Base-by-base conservation (phyloP, 2,329 filamentous ascomycete genomes). In the Ophiostoma pallidulum region DNA sequence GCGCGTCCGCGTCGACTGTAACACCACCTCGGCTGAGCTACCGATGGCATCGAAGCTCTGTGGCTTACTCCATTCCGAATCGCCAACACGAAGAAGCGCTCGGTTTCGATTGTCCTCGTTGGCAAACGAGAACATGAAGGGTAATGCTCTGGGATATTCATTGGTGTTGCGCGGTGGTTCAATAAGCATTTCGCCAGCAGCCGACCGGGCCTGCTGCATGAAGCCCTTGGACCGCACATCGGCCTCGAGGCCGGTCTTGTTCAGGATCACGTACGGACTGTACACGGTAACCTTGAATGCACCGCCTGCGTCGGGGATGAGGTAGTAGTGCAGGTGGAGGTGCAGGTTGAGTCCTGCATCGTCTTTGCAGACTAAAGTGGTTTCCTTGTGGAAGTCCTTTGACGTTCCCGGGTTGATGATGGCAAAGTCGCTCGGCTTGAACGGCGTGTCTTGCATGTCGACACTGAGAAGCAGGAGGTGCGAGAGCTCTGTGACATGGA, bases 1-100 rank as follows among this genome's bases (percentile, higher is more conserved):
- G 37, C 78, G 82, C 14, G 47, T 46, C 36, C 75, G 77, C 2
- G 76, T 67, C 0, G 89, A 87, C 42, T 85, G 84, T 29, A 98
- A 73, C 29, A 92, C 78, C 31, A 95, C 86, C 57, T 96, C 90
- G 14, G 88, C 84, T 1, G 84, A 89, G 59, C 91, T 97, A 28
- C 92, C 92, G 54, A 98, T 92, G 18, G 92, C 92, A 60, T 98
- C 94, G 58, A 98, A 95, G 74, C 88, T 96, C 62, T 97, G 91
- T 1, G 91, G 88, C 62, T 92, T 95, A 67, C 92, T 97, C 94
- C 92, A 98, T 51, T 82, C 78, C 1, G 92, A 96, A 47, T 94
- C 85, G 5, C 85, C 88, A 35, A 96, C 79, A 66, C 87, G 94
- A 51, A 98, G 70, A 38, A 94, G 70, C 7, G 88, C 89, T 55